Evolutionary conservation across 192 early-diverging fungal genomes (phyloP), one percentile per base, ranked within the genome.

Genomic region (Podila clonocystis): DNA sequence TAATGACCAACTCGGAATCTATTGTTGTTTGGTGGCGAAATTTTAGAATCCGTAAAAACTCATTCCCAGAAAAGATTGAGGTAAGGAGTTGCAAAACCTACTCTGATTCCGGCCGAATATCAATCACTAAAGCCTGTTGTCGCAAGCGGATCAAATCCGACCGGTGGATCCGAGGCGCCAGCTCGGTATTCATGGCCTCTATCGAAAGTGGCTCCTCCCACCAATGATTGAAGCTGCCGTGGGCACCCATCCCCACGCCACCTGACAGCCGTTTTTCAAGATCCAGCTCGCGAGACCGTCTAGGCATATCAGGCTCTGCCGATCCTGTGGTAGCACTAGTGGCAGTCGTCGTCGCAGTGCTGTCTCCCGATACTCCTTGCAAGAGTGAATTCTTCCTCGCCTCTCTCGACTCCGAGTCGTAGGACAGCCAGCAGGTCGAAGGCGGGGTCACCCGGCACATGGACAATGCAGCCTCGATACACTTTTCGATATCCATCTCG

Each of bases 371-470:
- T 5, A 19, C 26, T 36, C 52, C 67, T 7, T 28, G 22, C 29
- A 45, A 26, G 8, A 63, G 67, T 4, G 71, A 6, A 24, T 78
- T 69, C 9, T 29, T 33, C 38, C 52, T 66, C 64, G 66, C 71
- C 4, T 80, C 67, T 19, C 77, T 63, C 3, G 61, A 82, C n/a
- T 86, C 74, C 0, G 78, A 69, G 41, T 80, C 77, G 59, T 80
- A 80, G 12, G 77, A 80, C 30, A 80, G 49, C 77, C 77, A 80
- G 33, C 70, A 80, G 17, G 71, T 73, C 12, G 90, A 91, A 5
- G 89, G 89, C 3, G 93, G 93, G 9, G 92, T 93, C n/a, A 90
- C 83, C 67, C 92, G 86, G 68, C 85, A 92, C 84, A 92, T 87
- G 8, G 71, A 82, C 57, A 92, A 58, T 5, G 92, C 89, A 50